Evolutionary conservation across 768 basidiomycete species (phyloP).

Genomic region (Tricholoma hemisulphureum): DNA sequence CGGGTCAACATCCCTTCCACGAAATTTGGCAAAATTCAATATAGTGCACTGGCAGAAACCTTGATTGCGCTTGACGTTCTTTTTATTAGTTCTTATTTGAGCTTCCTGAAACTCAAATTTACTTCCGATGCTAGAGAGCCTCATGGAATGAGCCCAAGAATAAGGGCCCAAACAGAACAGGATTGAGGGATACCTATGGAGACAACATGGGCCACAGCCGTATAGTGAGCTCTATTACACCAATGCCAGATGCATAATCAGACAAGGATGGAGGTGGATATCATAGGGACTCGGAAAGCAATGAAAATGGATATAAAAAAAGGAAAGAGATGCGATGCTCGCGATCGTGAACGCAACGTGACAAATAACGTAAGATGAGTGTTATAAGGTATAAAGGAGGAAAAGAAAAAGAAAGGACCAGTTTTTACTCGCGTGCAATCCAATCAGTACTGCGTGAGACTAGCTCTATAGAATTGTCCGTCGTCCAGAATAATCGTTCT

Average conservation of each 20-base stretch:
- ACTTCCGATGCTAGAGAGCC: too few relatives aligned
- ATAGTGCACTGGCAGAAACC: too few relatives aligned
- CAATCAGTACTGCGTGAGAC: conserved; percentile 84
- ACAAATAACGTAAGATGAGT: conserved; percentile 15
- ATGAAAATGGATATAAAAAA: conserved; percentile 4
- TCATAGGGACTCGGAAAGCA: conserved; percentile 10
- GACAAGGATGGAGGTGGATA: conserved; percentile 2
- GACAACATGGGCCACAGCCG: not conserved
- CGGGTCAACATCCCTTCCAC: too few relatives aligned
- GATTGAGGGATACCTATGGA: not conserved
- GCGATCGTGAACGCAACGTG: conserved; percentile 12
- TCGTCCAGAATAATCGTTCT: conserved; percentile 90
- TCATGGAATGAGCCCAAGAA: too few relatives aligned
- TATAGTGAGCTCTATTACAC: conserved; percentile 14
- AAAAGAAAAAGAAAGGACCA: not conserved
- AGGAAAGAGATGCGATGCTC: not conserved
- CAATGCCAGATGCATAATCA: conserved; percentile 8
- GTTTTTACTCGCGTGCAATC: conserved; percentile 71
- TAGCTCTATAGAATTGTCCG: conserved; percentile 86
- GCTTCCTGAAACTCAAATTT: too few relatives aligned
- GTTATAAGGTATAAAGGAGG: conserved; percentile 3
- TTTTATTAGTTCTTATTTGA: too few relatives aligned
- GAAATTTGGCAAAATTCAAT: too few relatives aligned
- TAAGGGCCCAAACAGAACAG: too few relatives aligned
- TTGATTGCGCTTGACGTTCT: too few relatives aligned